phyloP scores from a whole-genome alignment of 306 rosid species.

The Psophocarpus tetragonolobus region DNA sequence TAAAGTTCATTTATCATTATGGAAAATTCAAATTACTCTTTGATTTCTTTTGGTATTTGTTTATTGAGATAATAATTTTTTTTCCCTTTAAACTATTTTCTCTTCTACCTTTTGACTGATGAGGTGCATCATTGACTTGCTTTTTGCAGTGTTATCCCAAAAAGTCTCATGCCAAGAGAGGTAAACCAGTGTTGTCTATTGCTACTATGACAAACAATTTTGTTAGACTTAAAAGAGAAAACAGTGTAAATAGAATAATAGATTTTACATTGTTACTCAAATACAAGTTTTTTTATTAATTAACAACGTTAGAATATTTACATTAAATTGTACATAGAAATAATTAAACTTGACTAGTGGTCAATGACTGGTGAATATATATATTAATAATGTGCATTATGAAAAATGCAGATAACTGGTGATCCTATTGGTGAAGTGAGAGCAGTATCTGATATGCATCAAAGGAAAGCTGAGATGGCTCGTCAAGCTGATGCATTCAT shows the following conservation, averaged over 20 bases:
- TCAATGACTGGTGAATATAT: neutral
- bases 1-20: neutral
- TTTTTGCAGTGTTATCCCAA: slow-evolving; percentile 83
- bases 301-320: too few relatives aligned
- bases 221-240: neutral
- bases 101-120: slow-evolving; percentile 17
- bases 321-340: too few relatives aligned
- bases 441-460: slow-evolving; percentile 96
- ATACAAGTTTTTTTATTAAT: too few relatives aligned
- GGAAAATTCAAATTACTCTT: neutral
- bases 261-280: too few relatives aligned
- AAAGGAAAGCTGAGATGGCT: slow-evolving; percentile 98
- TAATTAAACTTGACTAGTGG: neutral
- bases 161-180: slow-evolving; percentile 92
- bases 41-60: neutral
- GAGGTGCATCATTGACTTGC: slow-evolving; percentile 26
- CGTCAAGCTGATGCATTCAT: slow-evolving; percentile 98
- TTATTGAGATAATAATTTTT: neutral
- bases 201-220: neutral
- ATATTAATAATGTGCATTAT: slow-evolving; percentile 12
- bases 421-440: slow-evolving; percentile 90
- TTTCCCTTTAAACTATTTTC: neutral
- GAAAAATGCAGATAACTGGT: slow-evolving; percentile 90
- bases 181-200: slow-evolving; percentile 40
- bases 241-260: neutral